Conservation (phyloP, 129 eudicot genomes). For the Pseudognaphalium luteoalbum region DNA sequence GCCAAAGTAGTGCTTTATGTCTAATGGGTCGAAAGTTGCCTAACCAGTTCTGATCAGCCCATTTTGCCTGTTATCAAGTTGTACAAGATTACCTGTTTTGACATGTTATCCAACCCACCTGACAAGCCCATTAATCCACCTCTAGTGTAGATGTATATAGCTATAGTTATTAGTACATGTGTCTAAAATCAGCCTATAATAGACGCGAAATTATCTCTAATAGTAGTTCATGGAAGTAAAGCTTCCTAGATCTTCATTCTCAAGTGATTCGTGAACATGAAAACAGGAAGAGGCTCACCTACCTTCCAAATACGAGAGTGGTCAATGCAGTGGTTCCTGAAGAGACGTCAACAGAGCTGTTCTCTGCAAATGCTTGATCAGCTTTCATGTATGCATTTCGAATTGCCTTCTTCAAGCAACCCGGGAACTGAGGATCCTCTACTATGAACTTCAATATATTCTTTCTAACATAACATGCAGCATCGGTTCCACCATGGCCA, state of each 20-base stretch:
- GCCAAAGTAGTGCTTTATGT: background rate
- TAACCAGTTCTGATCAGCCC: background rate
- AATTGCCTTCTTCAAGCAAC: constrained; percentile 64
- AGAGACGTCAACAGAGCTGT: constrained; percentile 62
- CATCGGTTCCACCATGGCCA: constrained; percentile 98
- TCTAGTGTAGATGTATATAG: background rate
- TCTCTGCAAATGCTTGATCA: constrained; percentile 83
- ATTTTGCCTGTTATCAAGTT: background rate
- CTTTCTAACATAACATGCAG: constrained; percentile 65
- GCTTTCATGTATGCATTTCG: constrained; percentile 78
- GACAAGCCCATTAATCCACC: background rate
- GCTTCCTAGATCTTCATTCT: constrained; percentile 1
- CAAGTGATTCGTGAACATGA: background rate
- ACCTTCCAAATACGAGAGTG: constrained; percentile 83
- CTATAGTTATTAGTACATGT: background rate
- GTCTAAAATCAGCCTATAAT: background rate
- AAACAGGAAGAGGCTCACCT: constrained; percentile 21
- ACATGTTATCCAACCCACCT: background rate
- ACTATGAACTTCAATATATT: constrained; percentile 68
- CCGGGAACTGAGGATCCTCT: constrained; percentile 74
- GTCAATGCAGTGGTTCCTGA: constrained; percentile 95
- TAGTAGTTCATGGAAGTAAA: background rate
- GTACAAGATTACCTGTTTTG: background rate
- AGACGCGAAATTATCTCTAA: background rate
- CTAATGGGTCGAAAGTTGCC: background rate